phyloP scores from a whole-genome alignment of 2,329 filamentous ascomycete genomes.

The Microdochium paspali region DNA sequence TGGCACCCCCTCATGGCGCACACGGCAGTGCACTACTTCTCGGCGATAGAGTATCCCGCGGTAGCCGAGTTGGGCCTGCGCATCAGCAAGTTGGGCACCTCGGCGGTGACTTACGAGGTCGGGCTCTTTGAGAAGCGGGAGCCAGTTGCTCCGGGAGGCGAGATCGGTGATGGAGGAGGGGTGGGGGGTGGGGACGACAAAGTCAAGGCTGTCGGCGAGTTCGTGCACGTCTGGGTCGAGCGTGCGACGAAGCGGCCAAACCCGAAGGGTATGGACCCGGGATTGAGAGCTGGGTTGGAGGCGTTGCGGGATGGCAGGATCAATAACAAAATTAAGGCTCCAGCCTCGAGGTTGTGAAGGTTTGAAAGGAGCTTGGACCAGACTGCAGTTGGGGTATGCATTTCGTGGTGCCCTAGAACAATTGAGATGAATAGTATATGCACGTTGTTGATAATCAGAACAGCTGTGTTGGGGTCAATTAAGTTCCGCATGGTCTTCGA shows the following conservation, averaged over 20 bases:
- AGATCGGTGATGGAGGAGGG: too few species aligned
- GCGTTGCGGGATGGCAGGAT: slow-evolving; percentile 32
- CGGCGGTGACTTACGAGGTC: slow-evolving; percentile 84
- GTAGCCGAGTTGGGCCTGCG: slow-evolving; percentile 73
- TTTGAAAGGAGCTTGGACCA: too few species aligned
- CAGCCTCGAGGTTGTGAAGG: slow-evolving; percentile 12
- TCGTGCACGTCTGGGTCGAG: slow-evolving; percentile 84
- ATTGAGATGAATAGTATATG: too few species aligned
- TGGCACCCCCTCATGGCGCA: slow-evolving; percentile 81
- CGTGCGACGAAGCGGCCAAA: slow-evolving; percentile 60
- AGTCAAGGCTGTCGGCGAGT: slow-evolving; percentile 77
- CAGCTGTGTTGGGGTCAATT: too few species aligned
- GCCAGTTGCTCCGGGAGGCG: too few species aligned
- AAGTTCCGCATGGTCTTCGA: too few species aligned
- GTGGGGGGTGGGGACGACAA: slow-evolving; percentile 37
- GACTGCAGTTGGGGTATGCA: too few species aligned
- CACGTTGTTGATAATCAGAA: too few species aligned
- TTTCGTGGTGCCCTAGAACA: too few species aligned
- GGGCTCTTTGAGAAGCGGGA: slow-evolving; percentile 76
- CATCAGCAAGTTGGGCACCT: slow-evolving; percentile 75
- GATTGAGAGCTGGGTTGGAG: slow-evolving; percentile 49
- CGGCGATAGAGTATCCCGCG: slow-evolving; percentile 71
- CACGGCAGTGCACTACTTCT: slow-evolving; percentile 78
- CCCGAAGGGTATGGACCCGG: slow-evolving; percentile 50
- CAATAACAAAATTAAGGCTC: neutral